phyloP scores from a whole-genome alignment of 768 basidiomycete genomes.

The Lactarius quietus region DNA sequence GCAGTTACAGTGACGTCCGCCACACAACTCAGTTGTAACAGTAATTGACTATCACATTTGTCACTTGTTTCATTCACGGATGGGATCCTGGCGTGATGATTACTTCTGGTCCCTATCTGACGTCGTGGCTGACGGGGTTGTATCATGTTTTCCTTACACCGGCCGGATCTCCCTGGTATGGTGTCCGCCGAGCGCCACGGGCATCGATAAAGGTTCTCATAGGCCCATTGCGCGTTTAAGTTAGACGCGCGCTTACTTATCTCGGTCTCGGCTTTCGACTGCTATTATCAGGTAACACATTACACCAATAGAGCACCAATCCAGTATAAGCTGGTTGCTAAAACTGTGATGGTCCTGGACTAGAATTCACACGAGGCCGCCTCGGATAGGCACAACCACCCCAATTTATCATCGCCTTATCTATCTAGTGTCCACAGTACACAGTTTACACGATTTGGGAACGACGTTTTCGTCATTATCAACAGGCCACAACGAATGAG shows the following conservation, averaged over 20 bases:
- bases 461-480: slow-evolving; percentile 7
- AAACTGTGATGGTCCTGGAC: slow-evolving; percentile 15
- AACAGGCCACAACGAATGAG: slow-evolving; percentile 4
- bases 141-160: neutral
- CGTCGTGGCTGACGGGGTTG: neutral
- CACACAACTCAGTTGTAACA: neutral
- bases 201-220: neutral
- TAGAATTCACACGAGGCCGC: slow-evolving; percentile 12
- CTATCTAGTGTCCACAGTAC: slow-evolving; percentile 4
- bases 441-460: slow-evolving; percentile 12
- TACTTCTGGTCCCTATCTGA: neutral
- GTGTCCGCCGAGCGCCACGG: neutral
- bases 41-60: neutral
- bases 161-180: slow-evolving; percentile 13
- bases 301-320: slow-evolving; percentile 8
- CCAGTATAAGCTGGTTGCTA: slow-evolving; percentile 9
- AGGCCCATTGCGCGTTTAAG: neutral
- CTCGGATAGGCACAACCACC: slow-evolving; percentile 2
- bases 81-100: neutral
- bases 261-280: neutral
- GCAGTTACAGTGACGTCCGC: neutral
- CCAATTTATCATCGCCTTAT: slow-evolving; percentile 13
- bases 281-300: slow-evolving; percentile 6
- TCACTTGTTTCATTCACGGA: neutral
- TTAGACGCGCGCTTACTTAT: slow-evolving; percentile 11